A percentile compares a stretch with the other conserved stretches of the same genome.
Conservation (phyloP, 2,329 filamentous ascomycete genomes). For the Byssochlamys sp. region DNA sequence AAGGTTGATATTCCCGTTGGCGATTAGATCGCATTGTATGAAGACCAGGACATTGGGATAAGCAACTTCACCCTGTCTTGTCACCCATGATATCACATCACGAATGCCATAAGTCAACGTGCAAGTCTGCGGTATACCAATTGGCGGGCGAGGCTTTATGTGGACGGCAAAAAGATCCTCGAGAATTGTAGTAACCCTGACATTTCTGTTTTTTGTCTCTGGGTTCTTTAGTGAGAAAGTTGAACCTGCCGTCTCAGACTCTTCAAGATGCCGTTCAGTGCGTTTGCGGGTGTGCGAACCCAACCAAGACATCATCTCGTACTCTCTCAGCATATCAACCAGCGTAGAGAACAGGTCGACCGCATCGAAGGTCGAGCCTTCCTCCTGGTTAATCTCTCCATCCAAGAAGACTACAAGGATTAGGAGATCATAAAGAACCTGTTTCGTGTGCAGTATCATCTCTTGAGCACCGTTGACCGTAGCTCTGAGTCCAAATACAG, state of each 20-base stretch:
- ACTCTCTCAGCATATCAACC: slow-evolving; percentile 59
- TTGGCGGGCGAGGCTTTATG: slow-evolving; percentile 33
- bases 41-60: slow-evolving; percentile 55
- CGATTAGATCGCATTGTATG: slow-evolving; percentile 58
- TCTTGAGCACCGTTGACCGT: slow-evolving; percentile 72
- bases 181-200: slow-evolving; percentile 28
- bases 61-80: slow-evolving; percentile 45
- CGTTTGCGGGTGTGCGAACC: slow-evolving; percentile 36
- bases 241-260: slow-evolving; percentile 15
- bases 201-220: slow-evolving; percentile 12
- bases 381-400: slow-evolving; percentile 65
- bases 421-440: slow-evolving; percentile 70
- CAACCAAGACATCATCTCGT: slow-evolving; percentile 60
- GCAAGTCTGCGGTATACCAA: slow-evolving; percentile 33
- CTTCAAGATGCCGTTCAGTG: slow-evolving; percentile 14
- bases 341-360: slow-evolving; percentile 52
- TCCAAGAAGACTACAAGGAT: slow-evolving; percentile 79
- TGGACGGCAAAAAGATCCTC: slow-evolving; percentile 37
- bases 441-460: slow-evolving; percentile 60
- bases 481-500: slow-evolving; percentile 66
- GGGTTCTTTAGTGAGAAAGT: slow-evolving; percentile 18
- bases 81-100: slow-evolving; percentile 37
- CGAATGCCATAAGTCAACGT: slow-evolving; percentile 34
- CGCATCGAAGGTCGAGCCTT: slow-evolving; percentile 58
- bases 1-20: slow-evolving; percentile 57